Percentiles rank a stretch among this genome's conserved stretches.
Evolutionary conservation across 208 protist species (phyloP).

Genomic region (Crithidia acanthocephali): DNA sequence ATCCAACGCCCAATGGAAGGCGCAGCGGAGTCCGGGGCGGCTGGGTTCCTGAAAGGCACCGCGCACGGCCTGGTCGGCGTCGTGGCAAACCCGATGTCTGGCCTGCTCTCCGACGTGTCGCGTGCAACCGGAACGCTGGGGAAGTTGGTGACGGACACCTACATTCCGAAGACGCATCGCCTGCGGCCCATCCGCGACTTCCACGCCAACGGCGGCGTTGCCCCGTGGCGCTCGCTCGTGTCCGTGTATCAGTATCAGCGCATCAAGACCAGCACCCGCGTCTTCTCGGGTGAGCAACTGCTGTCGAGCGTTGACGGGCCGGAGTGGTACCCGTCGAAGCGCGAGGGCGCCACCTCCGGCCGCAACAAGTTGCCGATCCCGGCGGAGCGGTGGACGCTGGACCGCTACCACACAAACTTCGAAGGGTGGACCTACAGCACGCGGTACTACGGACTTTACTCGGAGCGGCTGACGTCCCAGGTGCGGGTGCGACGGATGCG

Average conservation of each 20-base stretch:
- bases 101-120: slow-evolving; percentile 84
- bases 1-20: slow-evolving; percentile 88
- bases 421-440: slow-evolving; percentile 81
- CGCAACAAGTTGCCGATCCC: slow-evolving; percentile 28
- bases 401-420: slow-evolving; percentile 69
- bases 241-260: slow-evolving; percentile 85
- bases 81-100: slow-evolving; percentile 82
- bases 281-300: slow-evolving; percentile 47
- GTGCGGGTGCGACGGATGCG: slow-evolving; percentile 70
- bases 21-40: slow-evolving; percentile 67
- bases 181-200: slow-evolving; percentile 73
- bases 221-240: slow-evolving; percentile 57
- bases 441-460: slow-evolving; percentile 78
- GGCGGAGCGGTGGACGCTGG: slow-evolving; percentile 56
- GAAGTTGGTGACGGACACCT: slow-evolving; percentile 70
- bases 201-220: slow-evolving; percentile 77
- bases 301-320: slow-evolving; percentile 59
- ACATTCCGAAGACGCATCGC: slow-evolving; percentile 68
- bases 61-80: slow-evolving; percentile 89
- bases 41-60: slow-evolving; percentile 82
- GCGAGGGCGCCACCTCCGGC: slow-evolving; percentile 49
- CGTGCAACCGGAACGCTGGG: slow-evolving; percentile 63
- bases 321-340: slow-evolving; percentile 68
- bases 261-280: slow-evolving; percentile 30
- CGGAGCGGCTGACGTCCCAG: slow-evolving; percentile 29